phyloP scores from a whole-genome alignment of 192 early-diverging fungal species.

The Gonapodya prolifera region DNA sequence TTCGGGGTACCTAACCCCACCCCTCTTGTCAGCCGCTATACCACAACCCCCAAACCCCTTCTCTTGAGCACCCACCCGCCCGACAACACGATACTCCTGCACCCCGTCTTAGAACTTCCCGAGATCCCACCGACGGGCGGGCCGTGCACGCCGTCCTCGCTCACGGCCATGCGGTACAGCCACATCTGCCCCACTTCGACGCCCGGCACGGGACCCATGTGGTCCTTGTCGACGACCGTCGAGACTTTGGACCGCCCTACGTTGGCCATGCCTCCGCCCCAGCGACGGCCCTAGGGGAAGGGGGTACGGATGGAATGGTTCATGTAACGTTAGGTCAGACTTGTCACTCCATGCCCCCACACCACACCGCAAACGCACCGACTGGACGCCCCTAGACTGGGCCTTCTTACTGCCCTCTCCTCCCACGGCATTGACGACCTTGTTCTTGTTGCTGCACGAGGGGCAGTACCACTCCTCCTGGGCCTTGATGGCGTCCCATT shows the following conservation, averaged over 20 bases:
- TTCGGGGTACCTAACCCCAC: constrained; percentile 32
- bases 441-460: background rate
- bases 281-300: background rate
- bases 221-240: constrained; percentile 24
- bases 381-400: background rate
- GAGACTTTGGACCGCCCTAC: constrained; percentile 5
- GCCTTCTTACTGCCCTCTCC: background rate
- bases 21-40: too few relatives aligned
- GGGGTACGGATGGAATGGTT: background rate
- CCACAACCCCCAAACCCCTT: background rate
- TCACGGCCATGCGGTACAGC: constrained; percentile 28
- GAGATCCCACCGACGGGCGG: constrained; percentile 52
- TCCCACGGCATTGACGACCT: background rate
- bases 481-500: background rate
- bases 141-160: constrained; percentile 41
- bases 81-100: constrained; percentile 46
- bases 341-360: too few relatives aligned
- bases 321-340: too few relatives aligned
- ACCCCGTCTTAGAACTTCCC: constrained; percentile 31
- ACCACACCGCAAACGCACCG: too few relatives aligned
- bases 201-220: constrained; percentile 43
- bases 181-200: constrained; percentile 43
- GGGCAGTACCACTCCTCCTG: background rate
- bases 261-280: background rate
- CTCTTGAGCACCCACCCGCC: constrained; percentile 19